Conservation (phyloP, 768 basidiomycete genomes). For the Gelatoporia subvermispora region DNA sequence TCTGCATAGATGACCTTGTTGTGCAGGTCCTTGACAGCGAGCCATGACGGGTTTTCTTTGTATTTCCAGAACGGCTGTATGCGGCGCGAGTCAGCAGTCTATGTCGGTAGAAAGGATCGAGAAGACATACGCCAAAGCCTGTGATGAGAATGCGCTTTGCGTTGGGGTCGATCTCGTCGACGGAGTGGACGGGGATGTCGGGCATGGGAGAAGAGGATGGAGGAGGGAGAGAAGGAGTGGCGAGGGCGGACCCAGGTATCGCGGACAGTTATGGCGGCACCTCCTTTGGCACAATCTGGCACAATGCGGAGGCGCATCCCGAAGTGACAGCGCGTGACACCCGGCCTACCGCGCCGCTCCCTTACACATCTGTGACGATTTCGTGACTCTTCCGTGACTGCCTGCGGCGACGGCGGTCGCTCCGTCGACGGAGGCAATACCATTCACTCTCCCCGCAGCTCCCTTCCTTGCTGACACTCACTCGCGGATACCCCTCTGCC, state of each 20-base stretch:
- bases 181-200: slow-evolving; percentile 18
- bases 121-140: slow-evolving; percentile 46
- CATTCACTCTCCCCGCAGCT: no score
- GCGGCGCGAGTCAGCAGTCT: neutral
- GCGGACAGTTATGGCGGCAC: neutral
- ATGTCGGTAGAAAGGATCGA: neutral
- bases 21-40: slow-evolving; percentile 59
- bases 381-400: no score
- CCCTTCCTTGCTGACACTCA: no score
- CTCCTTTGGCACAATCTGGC: neutral
- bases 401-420: no score
- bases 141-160: slow-evolving; percentile 45
- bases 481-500: no score
- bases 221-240: neutral
- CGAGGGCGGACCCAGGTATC: neutral
- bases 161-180: slow-evolving; percentile 24
- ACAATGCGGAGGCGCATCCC: neutral
- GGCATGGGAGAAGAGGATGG: slow-evolving; percentile 23
- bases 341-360: no score
- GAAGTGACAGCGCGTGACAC: no score
- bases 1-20: slow-evolving; percentile 45
- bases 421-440: no score
- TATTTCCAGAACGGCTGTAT: slow-evolving; percentile 18
- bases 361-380: no score
- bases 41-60: slow-evolving; percentile 62